phyloP scores from a whole-genome alignment of 805 yeast genomes.

The Saccharomyces paradoxus region DNA sequence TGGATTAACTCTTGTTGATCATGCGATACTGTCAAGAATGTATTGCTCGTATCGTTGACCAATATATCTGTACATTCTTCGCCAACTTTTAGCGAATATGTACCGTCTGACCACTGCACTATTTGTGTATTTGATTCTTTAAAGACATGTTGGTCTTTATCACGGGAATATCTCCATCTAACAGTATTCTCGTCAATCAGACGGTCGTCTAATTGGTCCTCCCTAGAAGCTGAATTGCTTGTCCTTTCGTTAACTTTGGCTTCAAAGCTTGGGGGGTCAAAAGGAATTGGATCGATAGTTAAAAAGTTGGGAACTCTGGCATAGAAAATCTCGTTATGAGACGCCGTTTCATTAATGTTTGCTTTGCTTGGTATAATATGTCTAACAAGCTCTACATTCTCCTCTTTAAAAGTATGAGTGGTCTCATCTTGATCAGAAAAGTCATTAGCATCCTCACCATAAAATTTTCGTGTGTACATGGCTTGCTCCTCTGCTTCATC shows the following conservation, averaged over 20 bases:
- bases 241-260: constrained; percentile 39
- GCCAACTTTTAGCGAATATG: constrained; percentile 78
- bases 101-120: constrained; percentile 91
- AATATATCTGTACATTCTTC: constrained; percentile 77
- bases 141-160: constrained; percentile 57
- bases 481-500: constrained; percentile 32
- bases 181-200: constrained; percentile 74
- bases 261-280: constrained; percentile 65
- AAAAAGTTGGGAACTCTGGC: constrained; percentile 78
- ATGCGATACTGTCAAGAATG: constrained; percentile 62
- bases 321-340: constrained; percentile 32
- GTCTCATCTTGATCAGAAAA: constrained; percentile 27
- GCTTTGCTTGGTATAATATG: constrained; percentile 41
- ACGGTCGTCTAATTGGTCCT: constrained; percentile 52
- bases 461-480: constrained; percentile 30
- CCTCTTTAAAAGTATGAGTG: constrained; percentile 31
- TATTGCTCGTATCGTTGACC: constrained; percentile 56
- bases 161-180: constrained; percentile 87
- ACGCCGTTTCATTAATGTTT: constrained; percentile 26
- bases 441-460: constrained; percentile 27
- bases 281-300: constrained; percentile 76
- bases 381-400: constrained; percentile 34
- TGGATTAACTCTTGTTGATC: constrained; percentile 60
- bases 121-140: constrained; percentile 86
- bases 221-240: constrained; percentile 28